These are phyloP conservation scores for Penicillium sp. DNA, from an alignment of 2,329 filamentous ascomycete genomes.

Conservation along the genomic window DNA sequence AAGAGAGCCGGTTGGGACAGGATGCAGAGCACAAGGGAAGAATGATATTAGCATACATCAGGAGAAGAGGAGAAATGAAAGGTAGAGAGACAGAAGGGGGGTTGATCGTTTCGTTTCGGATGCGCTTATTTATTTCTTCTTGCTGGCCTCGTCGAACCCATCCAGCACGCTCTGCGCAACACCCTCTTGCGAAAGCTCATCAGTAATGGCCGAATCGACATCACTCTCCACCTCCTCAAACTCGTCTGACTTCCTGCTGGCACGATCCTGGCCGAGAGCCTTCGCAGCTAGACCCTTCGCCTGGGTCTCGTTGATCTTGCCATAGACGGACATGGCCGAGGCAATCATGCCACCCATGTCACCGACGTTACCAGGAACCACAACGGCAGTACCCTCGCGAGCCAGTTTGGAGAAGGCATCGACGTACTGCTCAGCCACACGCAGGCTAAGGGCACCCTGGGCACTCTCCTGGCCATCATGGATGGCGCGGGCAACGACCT, in stretches of 20 bases:
- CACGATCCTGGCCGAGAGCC: conserved; percentile 35
- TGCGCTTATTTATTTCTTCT: conserved; percentile 32
- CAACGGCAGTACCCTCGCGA: conserved; percentile 92
- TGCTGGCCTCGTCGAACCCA: conserved; percentile 53
- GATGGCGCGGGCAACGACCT: conserved; percentile 80
- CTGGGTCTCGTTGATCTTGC: conserved; percentile 86
- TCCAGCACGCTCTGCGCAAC: conserved; percentile 57
- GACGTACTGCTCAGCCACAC: conserved; percentile 96
- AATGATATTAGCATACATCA: conserved; percentile 13
- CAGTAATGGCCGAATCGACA: conserved; percentile 21
- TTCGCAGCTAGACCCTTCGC: conserved; percentile 64
- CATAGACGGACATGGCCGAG: conserved; percentile 91
- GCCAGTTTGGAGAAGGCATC: conserved; percentile 91
- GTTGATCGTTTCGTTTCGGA: conserved; percentile 17
- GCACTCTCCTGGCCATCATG: conserved; percentile 74
- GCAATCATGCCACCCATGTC: conserved; percentile 98
- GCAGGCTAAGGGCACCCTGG: conserved; percentile 82
- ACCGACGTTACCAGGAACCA: conserved; percentile 95
- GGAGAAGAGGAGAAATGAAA: conserved; percentile 8
- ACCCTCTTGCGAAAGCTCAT: conserved; percentile 37
- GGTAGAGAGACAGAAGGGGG: background rate
- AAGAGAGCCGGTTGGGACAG: background rate
- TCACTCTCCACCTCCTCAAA: conserved; percentile 25
- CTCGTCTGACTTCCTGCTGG: conserved; percentile 32
- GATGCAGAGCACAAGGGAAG: conserved; percentile 11